These are phyloP conservation scores for Pseudonitzschia delicatissima DNA, from an alignment of 108 stramenopile species.

Conservation along the genomic window DNA sequence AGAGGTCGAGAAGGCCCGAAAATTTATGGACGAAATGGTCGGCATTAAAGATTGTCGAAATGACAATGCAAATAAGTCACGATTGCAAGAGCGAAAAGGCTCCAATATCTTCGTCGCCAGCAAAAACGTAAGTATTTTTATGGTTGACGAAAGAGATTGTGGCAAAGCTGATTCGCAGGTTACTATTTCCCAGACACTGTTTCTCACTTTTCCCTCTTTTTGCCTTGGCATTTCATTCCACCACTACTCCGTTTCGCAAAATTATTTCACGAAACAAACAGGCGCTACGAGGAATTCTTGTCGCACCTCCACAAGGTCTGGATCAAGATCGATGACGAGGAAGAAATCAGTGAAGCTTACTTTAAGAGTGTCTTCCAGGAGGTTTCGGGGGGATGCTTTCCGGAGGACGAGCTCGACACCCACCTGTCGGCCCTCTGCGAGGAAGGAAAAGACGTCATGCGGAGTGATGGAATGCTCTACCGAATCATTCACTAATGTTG, in stretches of 20 bases:
- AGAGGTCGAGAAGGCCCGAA: conserved; percentile 9
- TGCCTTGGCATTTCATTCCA: background rate
- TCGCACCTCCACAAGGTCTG: conserved; percentile 15
- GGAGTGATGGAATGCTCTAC: conserved; percentile 33
- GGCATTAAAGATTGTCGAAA: background rate
- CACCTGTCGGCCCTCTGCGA: conserved; percentile 13
- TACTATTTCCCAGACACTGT: too few relatives aligned
- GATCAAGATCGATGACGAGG: conserved; percentile 27
- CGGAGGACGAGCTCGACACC: conserved; percentile 8
- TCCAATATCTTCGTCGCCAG: background rate
- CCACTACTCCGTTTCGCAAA: background rate
- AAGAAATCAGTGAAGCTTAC: conserved; percentile 23
- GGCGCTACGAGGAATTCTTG: conserved; percentile 32
- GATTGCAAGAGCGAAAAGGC: background rate
- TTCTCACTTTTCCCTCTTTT: background rate
- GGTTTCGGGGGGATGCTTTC: conserved; percentile 5
- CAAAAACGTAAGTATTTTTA: conserved; percentile 12
- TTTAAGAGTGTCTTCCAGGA: conserved; percentile 9
- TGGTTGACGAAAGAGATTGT: background rate
- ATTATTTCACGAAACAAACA: background rate
- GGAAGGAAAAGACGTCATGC: conserved; percentile 34
- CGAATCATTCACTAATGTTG: too few relatives aligned
- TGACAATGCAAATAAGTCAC: background rate
- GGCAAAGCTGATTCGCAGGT: background rate
- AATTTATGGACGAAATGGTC: conserved; percentile 22